Base-by-base conservation (phyloP, 768 basidiomycete genomes). In the Leucogyrophana mollusca region DNA sequence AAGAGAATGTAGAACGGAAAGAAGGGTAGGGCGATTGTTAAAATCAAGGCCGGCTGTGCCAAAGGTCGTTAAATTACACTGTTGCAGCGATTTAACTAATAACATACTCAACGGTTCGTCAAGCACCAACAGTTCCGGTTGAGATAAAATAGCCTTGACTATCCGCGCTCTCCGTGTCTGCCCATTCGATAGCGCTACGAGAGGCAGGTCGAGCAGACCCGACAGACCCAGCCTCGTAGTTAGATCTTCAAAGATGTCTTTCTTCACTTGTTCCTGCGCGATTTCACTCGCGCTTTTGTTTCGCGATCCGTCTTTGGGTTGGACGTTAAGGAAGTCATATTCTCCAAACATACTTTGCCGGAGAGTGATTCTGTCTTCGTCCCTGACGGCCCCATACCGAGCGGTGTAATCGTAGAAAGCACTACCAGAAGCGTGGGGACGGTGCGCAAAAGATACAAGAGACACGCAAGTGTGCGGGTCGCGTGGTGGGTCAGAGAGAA, bases 351-450 rank as follows among this genome's bases (percentile, higher is more conserved):
- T 77, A 47, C 77, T 83, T 56, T 94, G 73, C 7, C 84, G 73
- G 18, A 94, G 74, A 0, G 94, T 91, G 43, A 83, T 62, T 22
- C 78, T 77, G 58, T 95, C 94, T 58, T 87, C 90, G 14, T 95
- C 94, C 14, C 87, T 73, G 32, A 93, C 78, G 0, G 90, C 87
- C 17, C 90, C 92, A 60, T 97, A 98, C 3, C 94, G 82, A 3
- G 94, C 92, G 0, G 92, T 88, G 58, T 87, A 96, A 67, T 98
- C 94, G 50, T 88, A 87, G 68, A 98, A 98, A 9, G 78, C 88
- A 7, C 85, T 83, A 0, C 80, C 80, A 0, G 74, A 68, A 1
- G 71, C 71, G 16, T 75, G 71, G 1, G 76, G 70, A 14, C 82
- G 75, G 50, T 87, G 82, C 0, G 82, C 75, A 51, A 89, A 90